Base-by-base conservation (phyloP, 2,329 filamentous ascomycete species). In the Akanthomyces uredinophilus region DNA sequence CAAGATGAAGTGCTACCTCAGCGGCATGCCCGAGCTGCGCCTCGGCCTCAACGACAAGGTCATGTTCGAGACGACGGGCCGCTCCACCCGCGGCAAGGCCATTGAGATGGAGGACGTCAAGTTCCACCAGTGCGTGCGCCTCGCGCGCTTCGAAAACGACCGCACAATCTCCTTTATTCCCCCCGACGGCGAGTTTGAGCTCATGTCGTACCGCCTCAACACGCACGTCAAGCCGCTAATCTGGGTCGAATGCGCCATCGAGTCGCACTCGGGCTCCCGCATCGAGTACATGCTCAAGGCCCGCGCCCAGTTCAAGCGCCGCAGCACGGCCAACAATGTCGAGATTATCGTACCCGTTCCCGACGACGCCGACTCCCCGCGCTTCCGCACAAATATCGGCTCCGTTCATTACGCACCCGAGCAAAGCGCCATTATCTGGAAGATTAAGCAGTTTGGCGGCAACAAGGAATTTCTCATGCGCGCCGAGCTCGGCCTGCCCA, bases 31-130 rank as follows among this genome's bases (percentile, higher is more conserved):
- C 13, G 95, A 99, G 78, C 78, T 99, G 71, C 89, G 95, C 32
- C 78, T 99, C 56, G 95, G 95, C 5, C 79, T 99, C 72, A 99
- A 99, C 79, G 95, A 99, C 81, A 99, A 99, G 79, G 95, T 92
- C 75, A 99, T 99, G 95, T 99, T 99, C 72, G 95, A 99, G 79
- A 96, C 92, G 4, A 99, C 95, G 0, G 95, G 95, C 32, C 85
- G 95, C 65, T 92, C 94, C 18, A 98, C 94, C 46, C 82, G 95
- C 70, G 95, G 95, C 64, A 99, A 99, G 78, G 91, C 95, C 11
- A 95, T 99, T 66, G 95, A 99, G 79, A 99, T 99, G 95, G 95
- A 99, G 72, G 95, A 99, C 70, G 95, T 99, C 77, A 99, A 99
- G 72, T 99, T 99, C 77, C 95, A 99, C 78, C 95, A 99, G 76